A percentile compares a stretch with the other conserved stretches of the same genome.
Conservation (phyloP, 139 green algal genomes). For the Micractinium sp. region DNA sequence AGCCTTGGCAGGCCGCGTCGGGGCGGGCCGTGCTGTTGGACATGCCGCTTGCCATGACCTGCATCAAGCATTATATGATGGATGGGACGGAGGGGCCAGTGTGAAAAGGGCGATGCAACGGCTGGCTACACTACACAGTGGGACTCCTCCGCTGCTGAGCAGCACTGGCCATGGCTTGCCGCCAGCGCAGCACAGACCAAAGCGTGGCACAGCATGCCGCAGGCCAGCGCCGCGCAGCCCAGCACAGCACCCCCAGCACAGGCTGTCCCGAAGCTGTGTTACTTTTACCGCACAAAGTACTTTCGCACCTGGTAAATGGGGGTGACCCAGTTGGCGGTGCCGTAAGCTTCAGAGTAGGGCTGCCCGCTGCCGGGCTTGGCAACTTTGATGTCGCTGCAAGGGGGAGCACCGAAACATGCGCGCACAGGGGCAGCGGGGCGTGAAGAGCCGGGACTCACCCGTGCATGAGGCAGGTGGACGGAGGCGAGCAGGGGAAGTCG, state of each 20-base stretch:
- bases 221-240: not conserved
- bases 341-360: not conserved
- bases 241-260: not conserved
- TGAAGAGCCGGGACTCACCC: not conserved
- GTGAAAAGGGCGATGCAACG: no score
- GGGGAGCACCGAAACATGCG: not conserved
- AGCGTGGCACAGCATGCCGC: not conserved
- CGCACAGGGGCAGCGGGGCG: not conserved
- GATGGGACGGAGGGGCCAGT: not conserved
- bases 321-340: not conserved
- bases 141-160: no score
- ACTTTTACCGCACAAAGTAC: not conserved
- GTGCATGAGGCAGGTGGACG: not conserved
- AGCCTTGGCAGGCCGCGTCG: no score
- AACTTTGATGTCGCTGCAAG: constrained; percentile 1
- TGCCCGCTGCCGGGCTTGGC: constrained; percentile 2
- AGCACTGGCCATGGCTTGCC: no score
- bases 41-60: constrained; percentile 28
- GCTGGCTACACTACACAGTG: no score
- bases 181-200: not conserved
- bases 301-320: constrained; percentile 9
- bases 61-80: not conserved
- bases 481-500: not conserved
- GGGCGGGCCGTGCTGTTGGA: constrained; percentile 4
- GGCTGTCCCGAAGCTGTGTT: not conserved